These are phyloP conservation scores for Marchantia paleacea DNA, from an alignment of 225 moss, liverwort and hornwort genomes.

Conservation along the genomic window DNA sequence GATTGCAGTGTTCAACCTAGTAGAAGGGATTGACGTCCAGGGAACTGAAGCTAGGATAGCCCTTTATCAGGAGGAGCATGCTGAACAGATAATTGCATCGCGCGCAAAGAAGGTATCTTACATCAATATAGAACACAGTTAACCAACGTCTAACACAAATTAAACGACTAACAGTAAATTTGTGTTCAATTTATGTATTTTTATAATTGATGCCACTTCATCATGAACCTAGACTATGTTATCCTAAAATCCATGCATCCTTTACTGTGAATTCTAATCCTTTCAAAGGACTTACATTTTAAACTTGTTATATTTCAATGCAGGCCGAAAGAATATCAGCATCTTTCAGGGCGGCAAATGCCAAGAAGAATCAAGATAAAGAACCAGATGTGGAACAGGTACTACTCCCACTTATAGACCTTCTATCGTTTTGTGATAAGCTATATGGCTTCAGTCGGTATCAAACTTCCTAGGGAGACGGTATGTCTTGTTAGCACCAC, in stretches of 20 bases:
- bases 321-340: conserved; percentile 38
- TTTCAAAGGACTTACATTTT: background rate
- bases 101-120: conserved; percentile 34
- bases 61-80: conserved; percentile 45
- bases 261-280: no score
- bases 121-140: background rate
- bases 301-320: background rate
- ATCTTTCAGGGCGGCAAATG: conserved; percentile 35
- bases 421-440: background rate
- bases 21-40: conserved; percentile 43
- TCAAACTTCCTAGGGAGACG: background rate
- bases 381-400: conserved; percentile 33
- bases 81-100: conserved; percentile 46
- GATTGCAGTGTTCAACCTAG: conserved; percentile 36
- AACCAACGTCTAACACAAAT: no score
- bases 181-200: no score
- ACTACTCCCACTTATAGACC: background rate
- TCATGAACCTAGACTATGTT: background rate
- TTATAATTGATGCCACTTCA: background rate
- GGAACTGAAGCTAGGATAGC: conserved; percentile 40
- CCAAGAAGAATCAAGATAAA: conserved; percentile 6
- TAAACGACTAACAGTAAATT: no score
- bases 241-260: no score
- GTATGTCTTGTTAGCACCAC: no score
- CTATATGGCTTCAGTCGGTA: background rate